A percentile compares a stretch with the other conserved stretches of the same genome.
phyloP scores from a whole-genome alignment of 352 stramenopile species.

The Globisporangium perplexum region DNA sequence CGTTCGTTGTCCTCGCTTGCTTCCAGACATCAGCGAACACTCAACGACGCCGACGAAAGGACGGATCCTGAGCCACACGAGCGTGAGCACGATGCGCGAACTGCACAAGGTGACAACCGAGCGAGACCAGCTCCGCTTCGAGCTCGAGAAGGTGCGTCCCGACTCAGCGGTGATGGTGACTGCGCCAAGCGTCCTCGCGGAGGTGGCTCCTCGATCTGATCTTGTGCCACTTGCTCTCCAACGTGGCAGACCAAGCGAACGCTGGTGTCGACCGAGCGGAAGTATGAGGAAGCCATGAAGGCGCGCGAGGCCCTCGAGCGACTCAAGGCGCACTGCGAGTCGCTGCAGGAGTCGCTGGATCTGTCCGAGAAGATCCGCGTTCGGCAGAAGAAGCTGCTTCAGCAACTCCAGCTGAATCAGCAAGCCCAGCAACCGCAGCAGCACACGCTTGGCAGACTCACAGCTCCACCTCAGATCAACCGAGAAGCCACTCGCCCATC shows the following conservation, averaged over 20 bases:
- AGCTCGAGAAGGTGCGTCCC: constrained; percentile 48
- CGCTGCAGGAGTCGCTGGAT: constrained; percentile 71
- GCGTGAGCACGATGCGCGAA: constrained; percentile 34
- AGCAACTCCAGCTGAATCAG: constrained; percentile 50
- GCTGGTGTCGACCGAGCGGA: constrained; percentile 37
- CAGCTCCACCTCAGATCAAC: neutral
- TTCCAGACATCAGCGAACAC: constrained; percentile 19
- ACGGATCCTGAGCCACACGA: constrained; percentile 12
- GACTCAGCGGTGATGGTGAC: neutral
- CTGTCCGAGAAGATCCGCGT: constrained; percentile 75
- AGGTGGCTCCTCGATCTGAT: neutral
- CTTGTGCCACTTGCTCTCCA: neutral
- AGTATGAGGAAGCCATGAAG: constrained; percentile 36
- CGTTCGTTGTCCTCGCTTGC: neutral
- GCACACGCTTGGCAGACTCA: neutral
- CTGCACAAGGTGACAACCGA: constrained; percentile 63
- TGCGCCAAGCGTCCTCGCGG: no score
- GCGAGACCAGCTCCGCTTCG: constrained; percentile 71
- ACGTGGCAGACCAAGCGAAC: constrained; percentile 32
- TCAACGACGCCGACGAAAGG: constrained; percentile 11
- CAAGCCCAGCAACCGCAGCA: constrained; percentile 2
- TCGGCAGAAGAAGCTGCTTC: constrained; percentile 71
- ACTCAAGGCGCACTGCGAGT: constrained; percentile 67
- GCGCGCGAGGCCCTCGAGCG: constrained; percentile 58
- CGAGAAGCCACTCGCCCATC: neutral